A percentile compares a stretch with the other conserved stretches of the same genome.
These are phyloP conservation scores for Ophiostoma sp. DNA, from an alignment of 2,329 filamentous ascomycete genomes.

Conservation along the genomic window DNA sequence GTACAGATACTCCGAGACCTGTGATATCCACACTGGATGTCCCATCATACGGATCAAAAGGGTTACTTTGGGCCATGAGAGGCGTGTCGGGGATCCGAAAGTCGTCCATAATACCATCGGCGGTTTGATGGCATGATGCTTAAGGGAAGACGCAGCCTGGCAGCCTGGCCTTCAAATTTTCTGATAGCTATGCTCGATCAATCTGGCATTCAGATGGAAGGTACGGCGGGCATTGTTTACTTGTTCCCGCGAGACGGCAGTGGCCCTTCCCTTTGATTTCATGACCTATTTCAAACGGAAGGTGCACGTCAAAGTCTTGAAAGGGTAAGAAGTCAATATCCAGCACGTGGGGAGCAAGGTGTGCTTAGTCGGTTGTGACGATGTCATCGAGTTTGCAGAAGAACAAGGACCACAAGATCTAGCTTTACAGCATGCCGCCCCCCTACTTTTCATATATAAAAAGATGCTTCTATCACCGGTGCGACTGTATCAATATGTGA, in stretches of 20 bases:
- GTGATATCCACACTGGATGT: conserved; percentile 1
- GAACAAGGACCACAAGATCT: no score
- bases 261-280: not conserved
- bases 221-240: conserved; percentile 5
- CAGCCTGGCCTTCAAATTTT: not conserved
- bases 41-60: not conserved
- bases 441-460: no score
- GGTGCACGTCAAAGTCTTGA: not conserved
- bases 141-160: not conserved
- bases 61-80: not conserved
- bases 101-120: not conserved
- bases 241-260: not conserved
- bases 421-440: no score
- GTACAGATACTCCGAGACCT: not conserved
- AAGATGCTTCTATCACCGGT: no score
- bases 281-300: not conserved
- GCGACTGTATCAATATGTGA: no score
- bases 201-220: not conserved
- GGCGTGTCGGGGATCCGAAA: conserved; percentile 21
- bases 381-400: no score
- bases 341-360: not conserved
- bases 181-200: not conserved
- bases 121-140: not conserved
- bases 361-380: not conserved
- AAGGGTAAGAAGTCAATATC: not conserved